Evolutionary conservation across 108 stramenopile genomes (phyloP).

Genomic region (Nitzschia sp.): DNA sequence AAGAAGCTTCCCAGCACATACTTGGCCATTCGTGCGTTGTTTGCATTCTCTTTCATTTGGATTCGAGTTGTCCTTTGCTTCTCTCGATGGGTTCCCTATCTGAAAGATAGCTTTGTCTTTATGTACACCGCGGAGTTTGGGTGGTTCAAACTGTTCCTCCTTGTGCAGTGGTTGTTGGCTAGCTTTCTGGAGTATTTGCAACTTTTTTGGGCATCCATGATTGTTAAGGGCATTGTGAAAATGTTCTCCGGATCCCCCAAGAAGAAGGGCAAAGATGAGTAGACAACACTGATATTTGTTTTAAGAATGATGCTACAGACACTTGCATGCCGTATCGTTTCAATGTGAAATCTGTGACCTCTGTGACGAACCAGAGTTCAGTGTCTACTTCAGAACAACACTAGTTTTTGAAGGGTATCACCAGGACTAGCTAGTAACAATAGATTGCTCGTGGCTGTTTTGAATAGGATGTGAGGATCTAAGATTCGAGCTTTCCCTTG

Average conservation of each 20-base stretch:
- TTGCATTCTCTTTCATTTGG: slow-evolving; percentile 54
- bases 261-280: background rate
- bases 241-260: slow-evolving; percentile 8
- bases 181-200: slow-evolving; percentile 48
- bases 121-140: slow-evolving; percentile 43
- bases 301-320: no score
- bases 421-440: no score
- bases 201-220: slow-evolving; percentile 53
- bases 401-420: no score
- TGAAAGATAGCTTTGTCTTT: slow-evolving; percentile 28
- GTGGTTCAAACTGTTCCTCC: slow-evolving; percentile 13
- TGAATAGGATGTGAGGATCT: no score
- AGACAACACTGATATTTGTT: background rate
- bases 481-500: no score
- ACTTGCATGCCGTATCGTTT: no score
- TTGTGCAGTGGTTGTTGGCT: slow-evolving; percentile 24
- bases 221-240: slow-evolving; percentile 47
- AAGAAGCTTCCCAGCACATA: slow-evolving; percentile 12
- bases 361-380: no score
- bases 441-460: no score
- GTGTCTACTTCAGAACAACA: no score
- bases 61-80: slow-evolving; percentile 39
- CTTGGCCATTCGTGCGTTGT: slow-evolving; percentile 38
- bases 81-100: slow-evolving; percentile 54
- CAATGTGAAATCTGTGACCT: no score